Evolutionary conservation across 2,329 filamentous ascomycete genomes (phyloP).

Genomic region (Aspergillaceae sp.): DNA sequence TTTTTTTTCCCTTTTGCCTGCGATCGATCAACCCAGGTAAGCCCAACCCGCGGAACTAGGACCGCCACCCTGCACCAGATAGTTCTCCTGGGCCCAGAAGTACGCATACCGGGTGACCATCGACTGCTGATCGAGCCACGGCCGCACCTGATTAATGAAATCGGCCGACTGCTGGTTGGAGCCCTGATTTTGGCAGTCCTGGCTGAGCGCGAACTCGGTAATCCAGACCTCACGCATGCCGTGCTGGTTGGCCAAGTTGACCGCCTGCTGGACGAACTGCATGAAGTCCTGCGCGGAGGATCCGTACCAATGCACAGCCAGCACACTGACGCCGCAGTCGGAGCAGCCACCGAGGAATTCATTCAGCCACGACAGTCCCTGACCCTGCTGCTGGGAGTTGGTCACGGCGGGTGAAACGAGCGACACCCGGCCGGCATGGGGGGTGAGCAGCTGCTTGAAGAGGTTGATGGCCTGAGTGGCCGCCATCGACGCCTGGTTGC

Average conservation of each 20-base stretch:
- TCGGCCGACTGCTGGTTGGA: slow-evolving; percentile 15
- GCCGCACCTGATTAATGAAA: slow-evolving; percentile 32
- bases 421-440: slow-evolving; percentile 26
- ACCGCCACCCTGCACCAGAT: slow-evolving; percentile 19
- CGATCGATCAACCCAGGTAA: slow-evolving; percentile 12
- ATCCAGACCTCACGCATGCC: slow-evolving; percentile 37
- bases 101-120: slow-evolving; percentile 37
- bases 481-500: slow-evolving; percentile 31
- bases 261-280: slow-evolving; percentile 28
- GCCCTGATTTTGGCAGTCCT: slow-evolving; percentile 14
- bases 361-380: slow-evolving; percentile 35
- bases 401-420: slow-evolving; percentile 38
- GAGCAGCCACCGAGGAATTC: slow-evolving; percentile 32
- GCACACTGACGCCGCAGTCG: slow-evolving; percentile 32
- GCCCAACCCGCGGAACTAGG: slow-evolving; percentile 23
- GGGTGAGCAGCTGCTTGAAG: slow-evolving; percentile 33
- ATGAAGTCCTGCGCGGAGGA: slow-evolving; percentile 28
- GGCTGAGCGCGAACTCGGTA: slow-evolving; percentile 36
- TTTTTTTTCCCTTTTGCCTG: no score
- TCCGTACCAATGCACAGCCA: slow-evolving; percentile 41
- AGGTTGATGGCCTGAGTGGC: slow-evolving; percentile 27
- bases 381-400: slow-evolving; percentile 23
- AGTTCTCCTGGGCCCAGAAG: slow-evolving; percentile 29
- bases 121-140: slow-evolving; percentile 31
- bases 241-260: slow-evolving; percentile 24